These are phyloP conservation scores for Grosmannia huntii DNA, from an alignment of 2,329 filamentous ascomycete species.

Conservation along the genomic window DNA sequence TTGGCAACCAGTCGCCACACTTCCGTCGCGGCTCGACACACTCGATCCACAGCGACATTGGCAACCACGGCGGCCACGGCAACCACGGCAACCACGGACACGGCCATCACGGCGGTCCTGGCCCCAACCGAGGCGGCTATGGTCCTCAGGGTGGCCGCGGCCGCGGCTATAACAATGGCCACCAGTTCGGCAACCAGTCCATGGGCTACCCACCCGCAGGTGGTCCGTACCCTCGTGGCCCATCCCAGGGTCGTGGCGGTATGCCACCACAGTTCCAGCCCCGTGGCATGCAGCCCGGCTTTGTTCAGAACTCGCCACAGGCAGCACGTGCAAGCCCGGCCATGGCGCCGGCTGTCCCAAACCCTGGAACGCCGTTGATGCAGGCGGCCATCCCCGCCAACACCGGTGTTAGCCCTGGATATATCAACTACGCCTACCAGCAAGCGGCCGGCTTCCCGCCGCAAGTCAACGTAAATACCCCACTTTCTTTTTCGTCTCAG, in stretches of 20 bases:
- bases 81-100: slow-evolving; percentile 38
- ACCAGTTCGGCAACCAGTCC: slow-evolving; percentile 32
- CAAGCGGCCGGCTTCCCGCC: slow-evolving; percentile 9
- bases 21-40: slow-evolving; percentile 78
- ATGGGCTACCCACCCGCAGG: slow-evolving; percentile 29
- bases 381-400: slow-evolving; percentile 49
- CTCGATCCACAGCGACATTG: slow-evolving; percentile 64
- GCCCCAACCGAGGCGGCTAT: slow-evolving; percentile 45
- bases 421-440: slow-evolving; percentile 13
- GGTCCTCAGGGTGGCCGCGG: slow-evolving; percentile 35
- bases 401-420: slow-evolving; percentile 29
- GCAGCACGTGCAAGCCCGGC: slow-evolving; percentile 52
- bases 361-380: slow-evolving; percentile 55
- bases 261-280: slow-evolving; percentile 33
- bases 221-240: slow-evolving; percentile 23
- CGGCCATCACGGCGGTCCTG: slow-evolving; percentile 36
- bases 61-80: slow-evolving; percentile 48
- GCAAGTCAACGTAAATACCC: slow-evolving; percentile 11
- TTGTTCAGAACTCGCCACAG: slow-evolving; percentile 49
- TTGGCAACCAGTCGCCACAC: slow-evolving; percentile 43
- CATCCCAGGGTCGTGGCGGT: slow-evolving; percentile 35
- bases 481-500: neutral
- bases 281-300: slow-evolving; percentile 25
- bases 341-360: slow-evolving; percentile 46
- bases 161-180: slow-evolving; percentile 30